phyloP scores from a whole-genome alignment of 2,329 filamentous ascomycete species.

The Xylariaceae sp. region DNA sequence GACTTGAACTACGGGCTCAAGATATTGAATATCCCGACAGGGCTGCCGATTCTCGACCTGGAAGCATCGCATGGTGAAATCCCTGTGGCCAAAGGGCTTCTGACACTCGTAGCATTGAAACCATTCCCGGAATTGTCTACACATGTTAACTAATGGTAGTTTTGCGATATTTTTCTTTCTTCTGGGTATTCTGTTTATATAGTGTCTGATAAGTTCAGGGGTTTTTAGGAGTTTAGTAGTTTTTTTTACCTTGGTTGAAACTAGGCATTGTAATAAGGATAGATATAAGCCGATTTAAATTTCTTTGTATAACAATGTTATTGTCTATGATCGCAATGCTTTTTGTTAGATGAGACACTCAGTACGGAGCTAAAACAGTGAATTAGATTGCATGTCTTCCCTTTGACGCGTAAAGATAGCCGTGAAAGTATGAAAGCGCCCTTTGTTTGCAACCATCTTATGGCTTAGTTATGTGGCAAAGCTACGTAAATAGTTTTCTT shows the following conservation, averaged over 20 bases:
- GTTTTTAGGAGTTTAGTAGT: neutral
- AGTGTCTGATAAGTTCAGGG: neutral
- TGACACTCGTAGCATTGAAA: conserved; percentile 24
- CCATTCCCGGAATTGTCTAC: conserved; percentile 2
- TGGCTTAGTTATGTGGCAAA: no score
- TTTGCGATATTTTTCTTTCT: neutral
- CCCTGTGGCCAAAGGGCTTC: conserved; percentile 1
- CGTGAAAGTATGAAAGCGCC: neutral
- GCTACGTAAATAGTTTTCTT: no score
- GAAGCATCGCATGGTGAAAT: conserved; percentile 5
- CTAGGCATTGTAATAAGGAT: neutral
- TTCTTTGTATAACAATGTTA: neutral
- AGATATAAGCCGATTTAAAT: neutral
- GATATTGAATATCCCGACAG: conserved; percentile 3
- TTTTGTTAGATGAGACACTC: neutral
- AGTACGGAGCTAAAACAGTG: neutral
- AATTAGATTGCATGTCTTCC: neutral
- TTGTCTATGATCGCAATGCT: neutral
- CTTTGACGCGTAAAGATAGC: neutral
- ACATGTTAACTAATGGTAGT: conserved; percentile 14
- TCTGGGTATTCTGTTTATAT: neutral
- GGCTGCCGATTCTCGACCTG: neutral
- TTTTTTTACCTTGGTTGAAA: neutral
- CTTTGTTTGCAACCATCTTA: neutral
- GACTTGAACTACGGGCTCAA: conserved; percentile 1